Evolutionary conservation across 2,329 filamentous ascomycete genomes (phyloP), one percentile per base, ranked within the genome.

Genomic region (Pseudocercospora fijiensis): DNA sequence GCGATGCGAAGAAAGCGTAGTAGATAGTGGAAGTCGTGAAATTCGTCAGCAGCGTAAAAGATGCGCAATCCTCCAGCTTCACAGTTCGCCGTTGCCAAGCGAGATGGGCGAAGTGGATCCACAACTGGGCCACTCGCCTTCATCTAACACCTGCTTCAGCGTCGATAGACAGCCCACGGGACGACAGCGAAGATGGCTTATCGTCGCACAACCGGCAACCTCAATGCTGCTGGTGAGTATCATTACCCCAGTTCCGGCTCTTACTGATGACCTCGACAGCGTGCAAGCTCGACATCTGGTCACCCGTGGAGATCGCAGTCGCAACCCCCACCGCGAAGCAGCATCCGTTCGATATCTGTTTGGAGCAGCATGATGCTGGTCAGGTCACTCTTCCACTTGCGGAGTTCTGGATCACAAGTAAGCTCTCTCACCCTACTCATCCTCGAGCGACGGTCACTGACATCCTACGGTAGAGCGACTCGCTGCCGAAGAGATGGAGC

Each of bases 1-100:
- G 92, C 52, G 90, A 96, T 60, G 88, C 86, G 9, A 92, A 92
- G 85, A 91, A 90, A 79, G 78, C 64, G 33, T 66, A n/a, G 27
- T 62, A 64, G 62, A 45, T 58, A 41, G 16, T 41, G 2, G 13
- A 26, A 51, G 20, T 13, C 4, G 45, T 26, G 45, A 51, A 49
- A 8, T n/a, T 37, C 6, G 33, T 37, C 13, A 2, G 2, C 33
- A n/a, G 10, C 13, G 33, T n/a, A 37, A 16, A n/a, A 37, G 13
- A 37, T 37, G 33, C 16, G 33, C 33, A 37, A 16, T 37, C 33
- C 33, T 37, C 33, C 33, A 37, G 33, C 33, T n/a, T 37, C 33
- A 37, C 33, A 37, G 16, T n/a, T 37, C 33, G 33, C 33, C 33
- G 33, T 37, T 37, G 33, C 33, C 33, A 37, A 37, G 33, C 33